Percentiles rank a stretch among this genome's conserved stretches.
phyloP scores from a whole-genome alignment of 495 filamentous ascomycete species.

The Lasiosphaeris hirsuta region DNA sequence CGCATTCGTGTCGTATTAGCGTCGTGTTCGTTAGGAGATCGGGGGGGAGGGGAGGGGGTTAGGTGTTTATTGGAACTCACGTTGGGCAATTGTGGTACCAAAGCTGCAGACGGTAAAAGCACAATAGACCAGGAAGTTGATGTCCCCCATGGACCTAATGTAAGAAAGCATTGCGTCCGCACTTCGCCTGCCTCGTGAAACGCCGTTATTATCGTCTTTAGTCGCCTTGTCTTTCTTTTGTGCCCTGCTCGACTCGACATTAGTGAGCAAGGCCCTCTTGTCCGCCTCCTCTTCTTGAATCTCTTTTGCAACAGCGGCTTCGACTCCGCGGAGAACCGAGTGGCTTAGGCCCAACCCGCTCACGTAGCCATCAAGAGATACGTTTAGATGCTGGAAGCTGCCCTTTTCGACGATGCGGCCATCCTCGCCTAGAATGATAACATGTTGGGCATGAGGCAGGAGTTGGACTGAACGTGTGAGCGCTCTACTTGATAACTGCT shows the following conservation, averaged over 20 bases:
- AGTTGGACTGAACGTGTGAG: neutral
- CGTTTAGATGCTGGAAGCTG: neutral
- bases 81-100: slow-evolving; percentile 13
- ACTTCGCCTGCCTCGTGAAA: slow-evolving; percentile 14
- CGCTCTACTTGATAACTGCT: neutral
- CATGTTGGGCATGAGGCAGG: neutral
- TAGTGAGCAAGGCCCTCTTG: no score
- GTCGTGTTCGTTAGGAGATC: neutral
- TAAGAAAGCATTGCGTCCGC: slow-evolving; percentile 16
- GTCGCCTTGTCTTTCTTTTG: no score
- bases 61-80: slow-evolving; percentile 2
- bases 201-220: no score
- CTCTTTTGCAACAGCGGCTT: no score
- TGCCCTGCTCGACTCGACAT: no score
- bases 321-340: neutral
- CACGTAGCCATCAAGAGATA: neutral
- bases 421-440: neutral
- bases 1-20: neutral
- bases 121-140: slow-evolving; percentile 10
- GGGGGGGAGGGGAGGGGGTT: neutral
- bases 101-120: slow-evolving; percentile 11
- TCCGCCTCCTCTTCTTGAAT: no score
- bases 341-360: neutral
- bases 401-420: slow-evolving; percentile 4
- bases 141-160: slow-evolving; percentile 13